Conservation (phyloP, 2,329 filamentous ascomycete genomes). For the Fusarium tjaetaba region DNA sequence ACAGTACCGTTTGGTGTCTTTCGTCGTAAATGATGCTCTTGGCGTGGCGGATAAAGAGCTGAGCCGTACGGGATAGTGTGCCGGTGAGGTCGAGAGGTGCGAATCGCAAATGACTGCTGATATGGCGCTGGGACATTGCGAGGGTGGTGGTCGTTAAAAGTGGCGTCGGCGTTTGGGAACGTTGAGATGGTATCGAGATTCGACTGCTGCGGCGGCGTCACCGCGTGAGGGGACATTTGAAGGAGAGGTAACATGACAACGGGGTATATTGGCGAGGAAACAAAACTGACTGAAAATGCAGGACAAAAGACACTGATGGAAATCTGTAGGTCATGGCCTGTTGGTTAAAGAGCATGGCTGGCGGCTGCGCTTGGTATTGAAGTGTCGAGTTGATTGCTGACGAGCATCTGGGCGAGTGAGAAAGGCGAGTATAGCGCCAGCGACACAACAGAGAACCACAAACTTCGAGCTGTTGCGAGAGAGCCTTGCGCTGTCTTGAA, state of each 20-base stretch:
- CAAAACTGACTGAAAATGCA: conserved; percentile 40
- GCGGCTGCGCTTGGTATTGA: conserved; percentile 31
- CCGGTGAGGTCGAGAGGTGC: conserved; percentile 45
- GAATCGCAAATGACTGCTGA: conserved; percentile 47
- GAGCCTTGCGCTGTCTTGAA: conserved; percentile 5
- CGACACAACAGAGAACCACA: conserved; percentile 22
- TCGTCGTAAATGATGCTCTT: conserved; percentile 83
- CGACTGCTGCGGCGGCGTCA: conserved; percentile 55
- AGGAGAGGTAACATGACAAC: conserved; percentile 60
- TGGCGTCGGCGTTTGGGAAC: conserved; percentile 27
- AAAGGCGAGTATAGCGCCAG: conserved; percentile 41
- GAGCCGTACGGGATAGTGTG: conserved; percentile 23
- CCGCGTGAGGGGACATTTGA: conserved; percentile 62
- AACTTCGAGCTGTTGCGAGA: conserved; percentile 11
- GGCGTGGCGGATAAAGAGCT: conserved; percentile 44
- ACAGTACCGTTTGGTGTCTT: conserved; percentile 97
- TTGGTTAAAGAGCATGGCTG: conserved; percentile 53
- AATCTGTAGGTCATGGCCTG: conserved; percentile 54
- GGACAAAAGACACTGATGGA: conserved; percentile 42
- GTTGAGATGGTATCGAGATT: conserved; percentile 51
- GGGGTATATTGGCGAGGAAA: conserved; percentile 41
- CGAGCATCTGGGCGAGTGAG: conserved; percentile 52
- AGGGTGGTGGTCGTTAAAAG: conserved; percentile 40
- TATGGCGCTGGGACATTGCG: conserved; percentile 41
- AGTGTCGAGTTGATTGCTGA: conserved; percentile 41